Evolutionary conservation across 192 early-diverging fungal species (phyloP).

Genomic region (Cetraspora pellucida): DNA sequence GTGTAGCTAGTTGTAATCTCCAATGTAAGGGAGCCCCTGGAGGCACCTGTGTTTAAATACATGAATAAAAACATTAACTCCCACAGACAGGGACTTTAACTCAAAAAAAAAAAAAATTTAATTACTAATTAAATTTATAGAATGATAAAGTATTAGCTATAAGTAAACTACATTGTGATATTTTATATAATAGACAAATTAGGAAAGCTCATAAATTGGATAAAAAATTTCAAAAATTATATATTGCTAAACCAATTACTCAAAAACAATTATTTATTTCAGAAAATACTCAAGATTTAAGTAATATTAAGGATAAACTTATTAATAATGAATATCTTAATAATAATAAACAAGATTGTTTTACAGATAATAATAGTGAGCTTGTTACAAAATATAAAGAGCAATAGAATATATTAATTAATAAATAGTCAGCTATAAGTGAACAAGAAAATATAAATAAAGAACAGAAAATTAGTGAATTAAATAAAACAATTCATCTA

Average conservation of each 20-base stretch:
- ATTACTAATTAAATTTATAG: neutral
- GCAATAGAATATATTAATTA: neutral
- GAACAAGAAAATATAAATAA: neutral
- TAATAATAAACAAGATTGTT: neutral
- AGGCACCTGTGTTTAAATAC: no score
- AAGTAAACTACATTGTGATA: constrained; percentile 21
- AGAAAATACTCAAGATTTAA: neutral
- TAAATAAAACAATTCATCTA: neutral
- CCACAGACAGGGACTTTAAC: no score
- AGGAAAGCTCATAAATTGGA: neutral
- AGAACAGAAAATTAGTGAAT: no score
- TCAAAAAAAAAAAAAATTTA: no score
- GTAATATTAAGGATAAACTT: neutral
- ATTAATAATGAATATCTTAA: neutral
- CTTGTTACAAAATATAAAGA: no score
- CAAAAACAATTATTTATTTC: neutral
- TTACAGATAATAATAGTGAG: no score
- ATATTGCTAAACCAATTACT: constrained; percentile 18
- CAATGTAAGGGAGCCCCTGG: no score
- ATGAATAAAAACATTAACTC: no score
- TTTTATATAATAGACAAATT: neutral
- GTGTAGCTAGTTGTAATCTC: no score
- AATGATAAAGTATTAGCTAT: constrained; percentile 13
- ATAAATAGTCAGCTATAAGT: neutral
- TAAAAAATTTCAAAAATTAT: neutral